Percentiles rank a stretch among this genome's conserved stretches.
These are phyloP conservation scores for Podospora didyma DNA, from an alignment of 495 filamentous ascomycete species.

Conservation along the genomic window DNA sequence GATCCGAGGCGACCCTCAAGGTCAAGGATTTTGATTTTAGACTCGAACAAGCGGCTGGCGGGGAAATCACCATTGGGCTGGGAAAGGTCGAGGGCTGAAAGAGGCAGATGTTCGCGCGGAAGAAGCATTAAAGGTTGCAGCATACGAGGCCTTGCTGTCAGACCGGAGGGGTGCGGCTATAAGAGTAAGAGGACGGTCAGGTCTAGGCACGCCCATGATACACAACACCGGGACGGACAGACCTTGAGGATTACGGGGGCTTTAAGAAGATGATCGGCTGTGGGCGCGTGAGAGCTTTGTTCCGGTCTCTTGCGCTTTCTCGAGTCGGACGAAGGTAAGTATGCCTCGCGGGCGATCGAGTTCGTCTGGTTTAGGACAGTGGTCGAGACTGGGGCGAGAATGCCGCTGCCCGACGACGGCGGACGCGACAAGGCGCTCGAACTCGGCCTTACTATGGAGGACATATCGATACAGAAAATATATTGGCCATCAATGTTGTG, in stretches of 20 bases:
- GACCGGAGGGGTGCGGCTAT: constrained; percentile 55
- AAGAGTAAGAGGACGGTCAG: constrained; percentile 2
- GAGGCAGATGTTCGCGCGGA: constrained; percentile 55
- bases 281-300: constrained; percentile 3
- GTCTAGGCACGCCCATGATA: not conserved
- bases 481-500: constrained; percentile 18
- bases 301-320: constrained; percentile 26
- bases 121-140: constrained; percentile 59
- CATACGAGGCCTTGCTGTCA: constrained; percentile 54
- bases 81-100: constrained; percentile 57
- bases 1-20: constrained; percentile 50
- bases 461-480: constrained; percentile 29
- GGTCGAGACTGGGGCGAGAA: constrained; percentile 15
- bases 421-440: constrained; percentile 37
- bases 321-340: constrained; percentile 4
- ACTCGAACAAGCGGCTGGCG: constrained; percentile 52
- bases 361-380: constrained; percentile 4
- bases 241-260: constrained; percentile 47
- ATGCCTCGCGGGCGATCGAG: not conserved
- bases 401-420: constrained; percentile 18
- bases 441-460: constrained; percentile 21
- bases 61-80: constrained; percentile 48
- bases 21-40: constrained; percentile 60
- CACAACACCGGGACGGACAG: not conserved
- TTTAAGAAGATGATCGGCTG: constrained; percentile 46